These are phyloP conservation scores for Kazachstania martiniae DNA, from an alignment of 805 yeast species.

Conservation along the genomic window DNA sequence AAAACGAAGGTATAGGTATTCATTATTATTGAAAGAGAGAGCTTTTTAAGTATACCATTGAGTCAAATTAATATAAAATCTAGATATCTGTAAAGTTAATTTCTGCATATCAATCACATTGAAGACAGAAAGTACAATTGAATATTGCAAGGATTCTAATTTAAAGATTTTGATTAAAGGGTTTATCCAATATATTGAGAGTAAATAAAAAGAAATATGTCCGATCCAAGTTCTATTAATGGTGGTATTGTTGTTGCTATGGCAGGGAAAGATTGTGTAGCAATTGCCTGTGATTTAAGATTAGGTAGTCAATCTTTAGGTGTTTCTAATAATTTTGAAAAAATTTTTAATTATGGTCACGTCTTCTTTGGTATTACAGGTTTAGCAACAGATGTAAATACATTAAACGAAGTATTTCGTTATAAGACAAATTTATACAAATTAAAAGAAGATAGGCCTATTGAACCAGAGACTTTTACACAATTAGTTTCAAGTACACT, in stretches of 20 bases:
- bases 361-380: slow-evolving; percentile 91
- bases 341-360: slow-evolving; percentile 77
- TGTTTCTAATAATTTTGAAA: slow-evolving; percentile 84
- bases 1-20: too few relatives aligned
- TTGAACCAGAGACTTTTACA: slow-evolving; percentile 91
- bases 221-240: slow-evolving; percentile 70
- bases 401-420: slow-evolving; percentile 72
- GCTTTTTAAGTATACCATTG: too few relatives aligned
- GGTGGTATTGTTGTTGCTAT: slow-evolving; percentile 98
- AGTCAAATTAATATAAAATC: too few relatives aligned
- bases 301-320: slow-evolving; percentile 91
- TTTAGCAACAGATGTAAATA: slow-evolving; percentile 85
- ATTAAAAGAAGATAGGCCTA: slow-evolving; percentile 79
- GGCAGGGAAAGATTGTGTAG: slow-evolving; percentile 98
- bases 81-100: too few relatives aligned
- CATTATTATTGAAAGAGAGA: too few relatives aligned
- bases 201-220: slow-evolving; percentile 31
- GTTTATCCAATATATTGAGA: too few relatives aligned
- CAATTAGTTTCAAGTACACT: slow-evolving; percentile 82
- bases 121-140: too few relatives aligned
- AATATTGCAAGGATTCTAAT: too few relatives aligned
- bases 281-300: slow-evolving; percentile 91
- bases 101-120: too few relatives aligned
- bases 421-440: slow-evolving; percentile 81
- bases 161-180: too few relatives aligned